Base-by-base conservation (phyloP, 768 basidiomycete genomes). In the Mycena olivaceomarginata region DNA sequence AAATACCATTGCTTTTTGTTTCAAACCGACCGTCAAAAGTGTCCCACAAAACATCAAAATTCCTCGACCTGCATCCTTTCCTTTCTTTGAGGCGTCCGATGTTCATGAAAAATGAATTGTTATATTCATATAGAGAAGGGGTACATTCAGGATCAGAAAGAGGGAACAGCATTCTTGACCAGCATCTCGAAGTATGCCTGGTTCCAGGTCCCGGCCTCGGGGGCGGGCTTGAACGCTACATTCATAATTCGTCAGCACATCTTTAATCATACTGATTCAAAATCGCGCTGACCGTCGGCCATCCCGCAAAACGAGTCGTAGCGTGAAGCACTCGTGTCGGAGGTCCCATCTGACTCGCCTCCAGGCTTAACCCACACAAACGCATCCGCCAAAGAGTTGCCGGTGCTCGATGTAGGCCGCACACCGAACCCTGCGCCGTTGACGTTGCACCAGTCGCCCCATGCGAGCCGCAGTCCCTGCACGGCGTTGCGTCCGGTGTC, bases 351-450 rank as follows among this genome's bases (percentile, higher is more conserved):
- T 77, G 88, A 91, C 85, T 93, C 92, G 80, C 93, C 92, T 88
- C 92, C 92, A 53, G 93, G 92, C 86, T 93, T 93, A 79, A 92
- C 88, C 92, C 92, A 93, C 75, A 92, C 91, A 81, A 93, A 90
- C 63, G 92, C 85, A 81, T 70, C 68, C 13, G 57, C 68, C 41
- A 46, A 59, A 13, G 53, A 82, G 57, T 88, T 88, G 46, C 90
- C 90, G 22, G 92, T 92, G 87, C 85, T 89, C 70, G 86, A 86
- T 46, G 93, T 93, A 41, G 92, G 92, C 70, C 86, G 91, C 60
- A 85, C 89, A 74, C 93, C 93, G 83, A 93, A 74, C 18, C 72
- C 72, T n/a, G 72, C 72, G 56, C 72, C 72, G 37, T 76, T 67
- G 51, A 74, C 72, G 72, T 74, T 74, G 72, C 72, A 80, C 85